Base-by-base conservation (phyloP, 2,329 filamentous ascomycete species). In the Claviceps pazoutovae region DNA sequence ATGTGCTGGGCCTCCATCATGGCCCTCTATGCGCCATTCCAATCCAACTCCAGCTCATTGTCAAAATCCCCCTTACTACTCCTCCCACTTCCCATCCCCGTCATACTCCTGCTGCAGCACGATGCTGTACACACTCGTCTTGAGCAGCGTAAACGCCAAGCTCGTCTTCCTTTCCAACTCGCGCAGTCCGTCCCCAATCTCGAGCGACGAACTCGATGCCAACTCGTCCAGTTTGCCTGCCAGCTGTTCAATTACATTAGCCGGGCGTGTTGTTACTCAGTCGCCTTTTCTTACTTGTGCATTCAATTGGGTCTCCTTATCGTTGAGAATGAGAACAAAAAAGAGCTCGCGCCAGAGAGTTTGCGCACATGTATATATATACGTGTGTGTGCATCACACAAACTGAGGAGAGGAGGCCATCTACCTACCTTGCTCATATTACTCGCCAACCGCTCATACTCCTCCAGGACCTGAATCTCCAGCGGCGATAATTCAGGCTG, bases 71-170 rank as follows among this genome's bases (percentile, higher is more conserved):
- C 9, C 30, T 9, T 26, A 2, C 11, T 36, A 5, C 11, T 36
- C n/a, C 45, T 13, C 14, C 14, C 14, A 14, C 65, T 23, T 62
- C 73, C 75, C 74, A 48, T 80, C 85, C 68, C 83, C 86, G 56
- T 84, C 83, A 61, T 95, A 88, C 77, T 97, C 88, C 76, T 97
- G 91, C 77, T 98, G 91, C 72, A 98, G 68, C 55, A 98, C 90
- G 72, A 98, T 98, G 65, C 87, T 95, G 72, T 98, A 98, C 57
- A 98, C 93, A 68, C 91, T 97, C 17, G 93, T 91, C 74, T 98
- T 98, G 64, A 98, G 77, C 64, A 97, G 70, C 56, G 93, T 98
- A 68, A 95, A 97, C 21, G 96, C 91, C 51, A 95, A 74, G 59
- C 88, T 89, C 44, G 91, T 96, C 74, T 97, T 96, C 60, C 93